Evolutionary conservation across 2,329 filamentous ascomycete genomes (phyloP).

Genomic region (Trichoderma koningii): DNA sequence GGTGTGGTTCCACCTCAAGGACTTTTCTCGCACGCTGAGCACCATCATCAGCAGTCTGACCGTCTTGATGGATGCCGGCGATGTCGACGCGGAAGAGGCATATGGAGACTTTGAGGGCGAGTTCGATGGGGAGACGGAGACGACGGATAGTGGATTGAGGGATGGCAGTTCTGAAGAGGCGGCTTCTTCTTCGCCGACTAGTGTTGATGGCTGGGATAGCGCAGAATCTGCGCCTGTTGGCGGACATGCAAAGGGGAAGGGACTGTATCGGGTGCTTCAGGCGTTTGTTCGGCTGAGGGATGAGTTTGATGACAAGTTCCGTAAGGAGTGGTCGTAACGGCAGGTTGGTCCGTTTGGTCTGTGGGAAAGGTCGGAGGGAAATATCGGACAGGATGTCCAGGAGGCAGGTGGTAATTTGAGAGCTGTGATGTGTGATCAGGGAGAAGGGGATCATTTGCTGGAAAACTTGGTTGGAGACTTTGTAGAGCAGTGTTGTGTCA

Average conservation of each 20-base stretch:
- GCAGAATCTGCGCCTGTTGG: neutral
- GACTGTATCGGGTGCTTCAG: slow-evolving; percentile 58
- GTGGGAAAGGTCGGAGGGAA: no score
- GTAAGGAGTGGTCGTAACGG: slow-evolving; percentile 54
- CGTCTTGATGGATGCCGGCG: slow-evolving; percentile 50
- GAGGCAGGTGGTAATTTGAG: neutral
- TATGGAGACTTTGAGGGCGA: slow-evolving; percentile 48
- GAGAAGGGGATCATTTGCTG: no score
- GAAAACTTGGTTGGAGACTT: no score
- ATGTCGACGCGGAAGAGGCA: slow-evolving; percentile 43
- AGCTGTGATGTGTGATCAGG: neutral
- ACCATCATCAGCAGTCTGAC: slow-evolving; percentile 69
- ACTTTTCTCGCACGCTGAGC: slow-evolving; percentile 59
- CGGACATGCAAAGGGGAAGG: slow-evolving; percentile 43
- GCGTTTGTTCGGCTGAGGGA: slow-evolving; percentile 59
- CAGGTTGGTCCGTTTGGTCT: neutral
- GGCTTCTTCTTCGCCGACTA: neutral
- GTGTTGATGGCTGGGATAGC: slow-evolving; percentile 27
- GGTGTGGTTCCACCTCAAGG: slow-evolving; percentile 71
- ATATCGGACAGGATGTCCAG: neutral
- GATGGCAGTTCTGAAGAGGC: slow-evolving; percentile 31
- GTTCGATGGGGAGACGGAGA: slow-evolving; percentile 29
- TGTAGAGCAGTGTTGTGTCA: no score
- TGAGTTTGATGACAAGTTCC: slow-evolving; percentile 67
- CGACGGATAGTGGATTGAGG: neutral